A percentile compares a stretch with the other conserved stretches of the same genome.
Conservation (phyloP, 1,284 basidiomycete species). For the Fomitopsis schrenkii region DNA sequence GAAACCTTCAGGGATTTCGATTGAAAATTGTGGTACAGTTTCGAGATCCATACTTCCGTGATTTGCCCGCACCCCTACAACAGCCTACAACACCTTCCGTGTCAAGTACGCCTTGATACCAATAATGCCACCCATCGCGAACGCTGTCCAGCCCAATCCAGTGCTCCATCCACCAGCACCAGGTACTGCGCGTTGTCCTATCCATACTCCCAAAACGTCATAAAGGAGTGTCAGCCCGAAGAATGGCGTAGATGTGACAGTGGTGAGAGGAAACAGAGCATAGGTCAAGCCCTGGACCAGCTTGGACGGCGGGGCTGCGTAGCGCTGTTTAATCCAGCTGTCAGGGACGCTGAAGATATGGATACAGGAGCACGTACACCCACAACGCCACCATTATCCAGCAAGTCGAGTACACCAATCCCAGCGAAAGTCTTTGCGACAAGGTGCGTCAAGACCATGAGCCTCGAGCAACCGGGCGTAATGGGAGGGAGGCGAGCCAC, state of each 20-base stretch:
- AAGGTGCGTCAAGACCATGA: slow-evolving; percentile 26
- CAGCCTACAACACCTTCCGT: neutral
- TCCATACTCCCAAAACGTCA: slow-evolving; percentile 23
- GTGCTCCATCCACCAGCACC: slow-evolving; percentile 21
- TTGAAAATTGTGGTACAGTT: too few species aligned
- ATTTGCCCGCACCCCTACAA: neutral
- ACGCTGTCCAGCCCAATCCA: slow-evolving; percentile 23
- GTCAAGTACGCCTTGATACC: slow-evolving; percentile 14
- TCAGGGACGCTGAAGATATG: neutral
- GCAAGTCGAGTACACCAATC: slow-evolving; percentile 30
- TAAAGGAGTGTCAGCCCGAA: slow-evolving; percentile 27
- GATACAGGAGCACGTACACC: slow-evolving; percentile 14
- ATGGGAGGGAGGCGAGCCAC: slow-evolving; percentile 23
- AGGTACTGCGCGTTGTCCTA: slow-evolving; percentile 21
- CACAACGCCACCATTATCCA: slow-evolving; percentile 31
- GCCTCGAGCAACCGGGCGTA: slow-evolving; percentile 14
- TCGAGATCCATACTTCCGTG: too few species aligned
- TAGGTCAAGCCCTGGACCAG: slow-evolving; percentile 20
- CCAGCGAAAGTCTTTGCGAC: slow-evolving; percentile 32
- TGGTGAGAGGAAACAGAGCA: slow-evolving; percentile 20
- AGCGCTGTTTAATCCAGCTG: slow-evolving; percentile 7
- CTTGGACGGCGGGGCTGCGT: slow-evolving; percentile 17
- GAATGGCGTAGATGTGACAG: slow-evolving; percentile 21
- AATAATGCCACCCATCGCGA: slow-evolving; percentile 18
- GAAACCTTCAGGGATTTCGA: too few species aligned